Conservation (phyloP, 805 yeast species). For the Saturnispora hagleri region DNA sequence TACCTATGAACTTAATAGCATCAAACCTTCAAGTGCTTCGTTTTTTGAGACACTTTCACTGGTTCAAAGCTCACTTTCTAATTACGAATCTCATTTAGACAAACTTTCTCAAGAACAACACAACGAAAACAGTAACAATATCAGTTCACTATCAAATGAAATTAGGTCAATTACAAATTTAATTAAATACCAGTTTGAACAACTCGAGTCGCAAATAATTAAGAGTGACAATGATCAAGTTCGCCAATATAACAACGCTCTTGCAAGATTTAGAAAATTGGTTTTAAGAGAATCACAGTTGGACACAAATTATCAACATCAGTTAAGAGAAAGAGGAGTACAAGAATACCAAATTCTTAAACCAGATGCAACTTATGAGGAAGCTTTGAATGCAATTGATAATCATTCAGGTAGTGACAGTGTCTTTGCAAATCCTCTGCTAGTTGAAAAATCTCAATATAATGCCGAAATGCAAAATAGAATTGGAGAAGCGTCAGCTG, state of each 20-base stretch:
- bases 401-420: conserved; percentile 67
- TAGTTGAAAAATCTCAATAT: conserved; percentile 33
- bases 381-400: conserved; percentile 71
- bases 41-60: conserved; percentile 3
- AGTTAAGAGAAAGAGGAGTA: conserved; percentile 43
- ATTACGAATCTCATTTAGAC: conserved; percentile 5
- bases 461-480: conserved; percentile 33
- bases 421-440: conserved; percentile 79
- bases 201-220: conserved; percentile 54
- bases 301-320: conserved; percentile 69
- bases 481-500: conserved; percentile 81
- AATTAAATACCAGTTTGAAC: conserved; percentile 62
- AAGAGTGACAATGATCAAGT: conserved; percentile 61
- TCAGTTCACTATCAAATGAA: conserved; percentile 1
- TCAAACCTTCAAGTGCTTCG: not conserved
- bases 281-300: conserved; percentile 74
- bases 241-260: conserved; percentile 71
- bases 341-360: conserved; percentile 79
- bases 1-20: not conserved
- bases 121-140: not conserved
- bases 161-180: conserved; percentile 6
- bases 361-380: conserved; percentile 71
- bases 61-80: conserved; percentile 1
- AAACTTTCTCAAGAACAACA: conserved; percentile 5
- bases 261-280: conserved; percentile 70